Evolutionary conservation across 1,284 basidiomycete genomes (phyloP).

Genomic region (Farysia itapuensis): DNA sequence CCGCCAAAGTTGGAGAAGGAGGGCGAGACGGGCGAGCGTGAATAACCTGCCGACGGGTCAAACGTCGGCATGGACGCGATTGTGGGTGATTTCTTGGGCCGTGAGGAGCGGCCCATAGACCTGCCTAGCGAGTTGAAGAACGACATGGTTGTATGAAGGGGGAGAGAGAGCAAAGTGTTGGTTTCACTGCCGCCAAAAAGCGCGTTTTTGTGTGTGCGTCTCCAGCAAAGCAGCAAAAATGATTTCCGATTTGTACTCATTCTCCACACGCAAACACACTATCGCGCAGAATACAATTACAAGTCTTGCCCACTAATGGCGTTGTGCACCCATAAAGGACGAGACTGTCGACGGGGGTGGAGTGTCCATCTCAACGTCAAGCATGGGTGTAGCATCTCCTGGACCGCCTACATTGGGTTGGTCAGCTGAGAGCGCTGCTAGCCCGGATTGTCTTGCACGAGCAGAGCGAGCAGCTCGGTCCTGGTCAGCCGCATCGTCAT

Average conservation of each 20-base stretch:
- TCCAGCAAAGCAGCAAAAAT: too few relatives aligned
- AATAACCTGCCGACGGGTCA: constrained; percentile 18
- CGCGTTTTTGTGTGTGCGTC: too few relatives aligned
- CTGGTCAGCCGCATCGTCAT: neutral
- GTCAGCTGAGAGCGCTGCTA: too few relatives aligned
- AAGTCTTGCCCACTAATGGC: neutral
- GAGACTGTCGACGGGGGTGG: constrained; percentile 21
- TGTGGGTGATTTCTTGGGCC: constrained; percentile 49
- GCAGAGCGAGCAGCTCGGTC: too few relatives aligned
- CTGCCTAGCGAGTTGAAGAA: constrained; percentile 53
- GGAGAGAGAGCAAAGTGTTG: too few relatives aligned
- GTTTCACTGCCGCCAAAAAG: too few relatives aligned
- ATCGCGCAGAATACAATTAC: neutral
- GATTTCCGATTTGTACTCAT: too few relatives aligned
- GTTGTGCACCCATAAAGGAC: too few relatives aligned
- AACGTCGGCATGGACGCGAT: constrained; percentile 39
- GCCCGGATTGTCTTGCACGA: constrained; percentile 3
- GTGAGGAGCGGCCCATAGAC: constrained; percentile 54
- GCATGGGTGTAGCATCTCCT: constrained; percentile 23
- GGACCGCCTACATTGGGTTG: too few relatives aligned
- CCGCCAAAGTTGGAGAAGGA: constrained; percentile 3
- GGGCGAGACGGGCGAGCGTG: constrained; percentile 16
- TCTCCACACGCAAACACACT: neutral
- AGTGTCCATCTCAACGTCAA: constrained; percentile 30
- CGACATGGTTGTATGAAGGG: constrained; percentile 27